phyloP scores from a whole-genome alignment of 1,284 basidiomycete genomes.

The Malassezia equina region DNA sequence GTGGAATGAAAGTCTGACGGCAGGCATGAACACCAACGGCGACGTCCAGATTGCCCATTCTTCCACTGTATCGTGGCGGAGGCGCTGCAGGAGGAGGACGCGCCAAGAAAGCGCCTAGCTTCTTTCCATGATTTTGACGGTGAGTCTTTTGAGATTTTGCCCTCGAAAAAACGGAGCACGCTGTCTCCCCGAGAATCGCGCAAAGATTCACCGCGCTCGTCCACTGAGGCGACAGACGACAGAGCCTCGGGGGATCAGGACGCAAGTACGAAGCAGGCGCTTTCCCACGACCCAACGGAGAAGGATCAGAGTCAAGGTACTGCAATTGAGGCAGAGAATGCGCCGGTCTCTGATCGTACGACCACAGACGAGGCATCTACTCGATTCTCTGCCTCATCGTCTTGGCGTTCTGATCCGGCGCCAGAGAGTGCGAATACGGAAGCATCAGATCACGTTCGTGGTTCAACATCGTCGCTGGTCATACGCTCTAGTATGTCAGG shows the following conservation, averaged over 20 bases:
- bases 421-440: not conserved
- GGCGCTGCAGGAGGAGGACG: conserved; percentile 2
- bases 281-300: no score
- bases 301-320: not conserved
- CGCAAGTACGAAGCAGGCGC: no score
- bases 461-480: not conserved
- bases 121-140: not conserved
- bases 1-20: conserved; percentile 1
- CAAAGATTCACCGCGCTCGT: not conserved
- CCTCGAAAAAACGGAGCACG: not conserved
- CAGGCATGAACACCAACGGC: conserved; percentile 38
- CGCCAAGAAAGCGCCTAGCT: not conserved
- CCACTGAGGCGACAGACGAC: not conserved
- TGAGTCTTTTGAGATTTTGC: not conserved
- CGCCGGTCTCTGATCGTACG: no score
- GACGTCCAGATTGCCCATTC: conserved; percentile 41
- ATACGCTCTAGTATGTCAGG: not conserved
- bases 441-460: not conserved
- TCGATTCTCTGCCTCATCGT: no score
- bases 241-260: not conserved
- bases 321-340: no score
- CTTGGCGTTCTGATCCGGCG: not conserved
- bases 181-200: not conserved
- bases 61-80: conserved; percentile 30
- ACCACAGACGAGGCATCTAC: no score